phyloP scores from a whole-genome alignment of 768 basidiomycete species.

The Psilocybe subaeruginosa region DNA sequence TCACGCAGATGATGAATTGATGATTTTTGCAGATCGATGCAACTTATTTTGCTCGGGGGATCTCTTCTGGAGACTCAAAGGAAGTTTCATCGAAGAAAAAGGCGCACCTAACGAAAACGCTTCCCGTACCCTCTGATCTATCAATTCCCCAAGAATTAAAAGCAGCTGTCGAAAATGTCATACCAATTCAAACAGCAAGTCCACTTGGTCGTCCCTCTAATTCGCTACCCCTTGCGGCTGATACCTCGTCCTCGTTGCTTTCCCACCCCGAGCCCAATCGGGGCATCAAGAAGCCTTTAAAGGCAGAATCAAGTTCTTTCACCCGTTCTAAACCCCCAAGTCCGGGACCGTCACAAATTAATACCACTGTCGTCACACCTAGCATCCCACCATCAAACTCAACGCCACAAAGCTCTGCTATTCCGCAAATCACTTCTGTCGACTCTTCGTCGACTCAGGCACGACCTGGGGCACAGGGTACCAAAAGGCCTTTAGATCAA shows the following conservation, averaged over 20 bases:
- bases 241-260: background rate
- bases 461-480: background rate
- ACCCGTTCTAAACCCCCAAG: background rate
- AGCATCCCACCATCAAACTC: no score
- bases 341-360: background rate
- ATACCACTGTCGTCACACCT: no score
- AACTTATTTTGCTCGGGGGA: conserved; percentile 16
- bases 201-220: background rate
- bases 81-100: background rate
- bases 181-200: background rate
- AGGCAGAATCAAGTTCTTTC: background rate
- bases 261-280: conserved; percentile 22
- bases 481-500: background rate
- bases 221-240: background rate
- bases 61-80: background rate
- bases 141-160: conserved; percentile 15
- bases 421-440: background rate
- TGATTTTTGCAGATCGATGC: conserved; percentile 37
- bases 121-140: background rate
- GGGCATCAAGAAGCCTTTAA: background rate
- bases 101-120: background rate
- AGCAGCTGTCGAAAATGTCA: conserved; percentile 1
- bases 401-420: background rate
- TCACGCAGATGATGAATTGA: background rate
- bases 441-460: background rate